Evolutionary conservation across 306 rosid species (phyloP).

Genomic region (Purshia tridentata): DNA sequence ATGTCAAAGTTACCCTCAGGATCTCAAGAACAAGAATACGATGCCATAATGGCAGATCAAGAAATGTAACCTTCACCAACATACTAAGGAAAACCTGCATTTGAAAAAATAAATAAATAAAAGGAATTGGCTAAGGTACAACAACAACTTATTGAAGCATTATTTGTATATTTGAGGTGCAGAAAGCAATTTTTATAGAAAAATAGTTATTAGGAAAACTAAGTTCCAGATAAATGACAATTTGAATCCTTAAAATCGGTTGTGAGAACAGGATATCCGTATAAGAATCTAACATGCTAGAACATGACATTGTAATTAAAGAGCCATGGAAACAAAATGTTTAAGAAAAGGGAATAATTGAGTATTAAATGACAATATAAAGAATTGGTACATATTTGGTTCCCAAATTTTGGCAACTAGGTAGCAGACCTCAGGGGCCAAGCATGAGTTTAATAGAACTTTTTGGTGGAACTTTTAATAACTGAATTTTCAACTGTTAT

Average conservation of each 20-base stretch:
- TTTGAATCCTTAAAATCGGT: constrained; percentile 1
- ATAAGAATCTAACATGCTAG: background rate
- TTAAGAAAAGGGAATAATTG: background rate
- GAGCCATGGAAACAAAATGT: background rate
- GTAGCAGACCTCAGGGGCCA: background rate
- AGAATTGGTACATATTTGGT: background rate
- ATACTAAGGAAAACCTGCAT: constrained; percentile 97
- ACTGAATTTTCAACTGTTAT: background rate
- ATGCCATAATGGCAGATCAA: constrained; percentile 97
- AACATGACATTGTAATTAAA: background rate
- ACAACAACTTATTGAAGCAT: constrained; percentile 4
- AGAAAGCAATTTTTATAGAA: background rate
- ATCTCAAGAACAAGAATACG: constrained; percentile 98
- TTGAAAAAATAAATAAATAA: constrained; percentile 1
- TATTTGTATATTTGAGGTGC: constrained; percentile 9
- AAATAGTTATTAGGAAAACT: background rate
- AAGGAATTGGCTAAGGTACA: background rate
- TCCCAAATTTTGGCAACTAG: background rate
- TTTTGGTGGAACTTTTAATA: background rate
- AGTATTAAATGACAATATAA: background rate
- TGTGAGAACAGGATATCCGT: background rate
- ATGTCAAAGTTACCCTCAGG: constrained; percentile 69
- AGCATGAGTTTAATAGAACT: background rate
- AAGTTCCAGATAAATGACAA: background rate
- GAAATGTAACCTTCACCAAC: constrained; percentile 90